Base-by-base conservation (phyloP, 192 early-diverging fungal species). In the Endogone sp. region DNA sequence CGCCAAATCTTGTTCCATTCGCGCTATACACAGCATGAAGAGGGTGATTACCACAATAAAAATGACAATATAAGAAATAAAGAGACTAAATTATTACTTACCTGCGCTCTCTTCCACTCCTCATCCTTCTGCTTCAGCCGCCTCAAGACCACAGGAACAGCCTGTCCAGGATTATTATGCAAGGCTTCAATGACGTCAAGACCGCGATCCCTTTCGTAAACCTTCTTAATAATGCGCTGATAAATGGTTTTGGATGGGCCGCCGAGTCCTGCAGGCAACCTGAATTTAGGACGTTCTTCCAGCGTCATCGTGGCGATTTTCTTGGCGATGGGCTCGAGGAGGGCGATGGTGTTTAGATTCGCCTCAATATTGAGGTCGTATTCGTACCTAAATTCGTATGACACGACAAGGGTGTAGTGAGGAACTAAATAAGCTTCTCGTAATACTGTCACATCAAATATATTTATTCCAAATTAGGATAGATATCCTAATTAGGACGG, bases 41-140 rank as follows among this genome's bases (percentile, higher is more conserved):
- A 24, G 54, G 28, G 31, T 63, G 26, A 26, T 3, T 26, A 49
- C 9, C 26, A 37, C 22, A 9, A 29, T 29, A 4, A 22, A 29
- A 44, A 44, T 44, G 13, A 44, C 4, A 44, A 44, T 8, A 44
- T 44, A 44, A 44, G 37, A 44, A 8, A 44, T 44, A n/a, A n/a
- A n/a, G n/a, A n/a, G n/a, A n/a, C n/a, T n/a, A n/a, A n/a, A n/a
- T n/a, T n/a, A 80, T 92, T n/a, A n/a, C n/a, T n/a, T n/a, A n/a
- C n/a, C n/a, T n/a, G 90, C 25, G 92, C 79, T n/a, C 88, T 76
- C 66, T 92, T 92, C 96, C 95, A 98, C 73, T 98, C 96, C 77
- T 99, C 96, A 75, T 98, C 95, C 75, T 99, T 99, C 72, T 98
- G 96, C 81, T 96, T 96, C 25, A 99, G 80, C 23, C 98, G 89